Conservation (phyloP, 495 filamentous ascomycete species). For the Bathelium albidoporum region DNA sequence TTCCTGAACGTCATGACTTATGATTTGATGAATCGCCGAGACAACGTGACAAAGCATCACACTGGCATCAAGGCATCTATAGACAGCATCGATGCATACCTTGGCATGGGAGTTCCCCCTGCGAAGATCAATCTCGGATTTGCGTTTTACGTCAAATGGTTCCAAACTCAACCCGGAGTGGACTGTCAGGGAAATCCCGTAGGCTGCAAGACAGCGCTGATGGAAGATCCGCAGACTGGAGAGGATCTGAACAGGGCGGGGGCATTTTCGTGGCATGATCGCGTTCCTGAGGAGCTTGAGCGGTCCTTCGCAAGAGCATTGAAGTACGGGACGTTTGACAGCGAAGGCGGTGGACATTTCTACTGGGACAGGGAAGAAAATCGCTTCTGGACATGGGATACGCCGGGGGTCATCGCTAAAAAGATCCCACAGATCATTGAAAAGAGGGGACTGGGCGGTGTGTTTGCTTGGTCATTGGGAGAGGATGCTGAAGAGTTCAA, state of each 20-base stretch:
- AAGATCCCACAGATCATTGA: slow-evolving; percentile 55
- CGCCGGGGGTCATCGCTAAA: slow-evolving; percentile 45
- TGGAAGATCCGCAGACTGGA: slow-evolving; percentile 57
- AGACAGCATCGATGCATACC: slow-evolving; percentile 48
- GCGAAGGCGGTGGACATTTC: slow-evolving; percentile 52
- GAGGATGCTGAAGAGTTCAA: slow-evolving; percentile 53
- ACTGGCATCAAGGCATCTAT: slow-evolving; percentile 47
- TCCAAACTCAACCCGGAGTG: slow-evolving; percentile 45
- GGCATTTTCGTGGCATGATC: slow-evolving; percentile 51
- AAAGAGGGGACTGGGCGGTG: slow-evolving; percentile 40
- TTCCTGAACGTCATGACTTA: slow-evolving; percentile 76
- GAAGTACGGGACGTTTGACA: slow-evolving; percentile 46
- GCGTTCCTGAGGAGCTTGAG: slow-evolving; percentile 36
- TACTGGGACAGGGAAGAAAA: slow-evolving; percentile 51
- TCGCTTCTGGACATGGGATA: slow-evolving; percentile 72
- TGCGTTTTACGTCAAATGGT: slow-evolving; percentile 67
- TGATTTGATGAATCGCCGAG: slow-evolving; percentile 67
- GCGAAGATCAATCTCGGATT: slow-evolving; percentile 61
- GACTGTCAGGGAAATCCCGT: slow-evolving; percentile 42
- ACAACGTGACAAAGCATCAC: slow-evolving; percentile 57
- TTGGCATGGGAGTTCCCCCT: slow-evolving; percentile 44
- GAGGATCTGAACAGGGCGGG: slow-evolving; percentile 53
- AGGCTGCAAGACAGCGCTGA: slow-evolving; percentile 50
- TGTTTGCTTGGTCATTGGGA: slow-evolving; percentile 47
- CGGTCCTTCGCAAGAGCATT: slow-evolving; percentile 43